Conservation (phyloP, 352 stramenopile genomes). For the Phytophthora rubi region DNA sequence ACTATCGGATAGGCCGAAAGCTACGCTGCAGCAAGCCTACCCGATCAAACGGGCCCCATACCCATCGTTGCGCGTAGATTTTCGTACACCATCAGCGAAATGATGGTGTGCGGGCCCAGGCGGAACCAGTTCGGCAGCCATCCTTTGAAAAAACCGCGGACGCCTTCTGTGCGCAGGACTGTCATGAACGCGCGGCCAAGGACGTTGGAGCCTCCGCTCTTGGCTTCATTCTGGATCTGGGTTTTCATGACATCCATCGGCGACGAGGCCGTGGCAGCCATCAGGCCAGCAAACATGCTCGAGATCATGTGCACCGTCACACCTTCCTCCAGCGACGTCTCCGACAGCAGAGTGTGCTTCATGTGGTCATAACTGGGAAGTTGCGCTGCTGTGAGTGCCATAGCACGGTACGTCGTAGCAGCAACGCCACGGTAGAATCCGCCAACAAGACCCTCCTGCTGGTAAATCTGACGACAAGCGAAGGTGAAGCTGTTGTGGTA, state of each 20-base stretch:
- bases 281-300: constrained; percentile 75
- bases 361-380: constrained; percentile 79
- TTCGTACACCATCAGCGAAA: constrained; percentile 75
- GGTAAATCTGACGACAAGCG: constrained; percentile 60
- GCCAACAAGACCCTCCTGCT: constrained; percentile 61
- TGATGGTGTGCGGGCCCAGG: constrained; percentile 70
- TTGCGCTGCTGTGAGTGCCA: constrained; percentile 72
- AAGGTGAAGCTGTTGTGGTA: constrained; percentile 66
- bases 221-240: constrained; percentile 79
- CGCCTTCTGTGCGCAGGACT: constrained; percentile 55
- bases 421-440: constrained; percentile 70
- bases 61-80: constrained; percentile 54
- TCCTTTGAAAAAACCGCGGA: constrained; percentile 73
- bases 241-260: constrained; percentile 85
- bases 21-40: background rate
- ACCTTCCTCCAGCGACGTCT: constrained; percentile 53
- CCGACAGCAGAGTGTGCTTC: constrained; percentile 61
- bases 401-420: constrained; percentile 68
- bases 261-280: constrained; percentile 63
- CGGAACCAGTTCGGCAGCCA: constrained; percentile 75
- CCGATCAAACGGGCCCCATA: constrained; percentile 49
- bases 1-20: background rate
- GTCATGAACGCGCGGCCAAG: constrained; percentile 54
- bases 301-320: constrained; percentile 64
- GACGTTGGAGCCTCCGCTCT: constrained; percentile 45